Percentiles rank a stretch among this genome's conserved stretches.
Evolutionary conservation across 306 rosid species (phyloP).

Genomic region (Inga leiocalycina): DNA sequence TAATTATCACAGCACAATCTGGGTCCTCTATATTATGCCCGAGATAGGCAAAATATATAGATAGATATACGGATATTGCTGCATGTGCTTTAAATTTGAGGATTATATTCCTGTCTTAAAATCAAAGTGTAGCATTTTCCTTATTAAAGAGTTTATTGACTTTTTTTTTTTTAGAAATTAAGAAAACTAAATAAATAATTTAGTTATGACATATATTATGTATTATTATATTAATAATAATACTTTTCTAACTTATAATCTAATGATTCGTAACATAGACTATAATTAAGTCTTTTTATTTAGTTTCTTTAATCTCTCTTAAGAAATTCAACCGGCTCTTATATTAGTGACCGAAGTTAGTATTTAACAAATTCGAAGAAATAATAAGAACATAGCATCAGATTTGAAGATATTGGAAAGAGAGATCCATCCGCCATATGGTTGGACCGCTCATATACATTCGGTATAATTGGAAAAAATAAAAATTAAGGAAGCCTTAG

Average conservation of each 20-base stretch:
- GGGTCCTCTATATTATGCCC: conserved; percentile 17
- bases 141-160: too few species aligned
- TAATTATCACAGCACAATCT: conserved; percentile 28
- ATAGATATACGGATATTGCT: conserved; percentile 33
- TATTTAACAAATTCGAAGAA: neutral
- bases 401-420: conserved; percentile 35
- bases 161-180: too few species aligned
- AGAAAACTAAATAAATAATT: too few species aligned
- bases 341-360: too few species aligned
- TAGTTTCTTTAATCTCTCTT: too few species aligned
- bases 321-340: too few species aligned
- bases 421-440: conserved; percentile 47
- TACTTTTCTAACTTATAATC: too few species aligned
- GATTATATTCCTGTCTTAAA: conserved; percentile 40
- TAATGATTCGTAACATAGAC: too few species aligned
- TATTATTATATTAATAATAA: too few species aligned
- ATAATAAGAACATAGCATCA: conserved; percentile 8
- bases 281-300: too few species aligned
- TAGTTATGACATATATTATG: too few species aligned
- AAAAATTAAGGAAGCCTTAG: neutral
- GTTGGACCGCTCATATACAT: conserved; percentile 41
- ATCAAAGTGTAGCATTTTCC: conserved; percentile 45
- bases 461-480: neutral
- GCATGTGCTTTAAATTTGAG: conserved; percentile 51
- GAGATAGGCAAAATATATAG: conserved; percentile 2